Base-by-base conservation (phyloP, 148 eudicot species). In the Mesembryanthemum crystallinum region DNA sequence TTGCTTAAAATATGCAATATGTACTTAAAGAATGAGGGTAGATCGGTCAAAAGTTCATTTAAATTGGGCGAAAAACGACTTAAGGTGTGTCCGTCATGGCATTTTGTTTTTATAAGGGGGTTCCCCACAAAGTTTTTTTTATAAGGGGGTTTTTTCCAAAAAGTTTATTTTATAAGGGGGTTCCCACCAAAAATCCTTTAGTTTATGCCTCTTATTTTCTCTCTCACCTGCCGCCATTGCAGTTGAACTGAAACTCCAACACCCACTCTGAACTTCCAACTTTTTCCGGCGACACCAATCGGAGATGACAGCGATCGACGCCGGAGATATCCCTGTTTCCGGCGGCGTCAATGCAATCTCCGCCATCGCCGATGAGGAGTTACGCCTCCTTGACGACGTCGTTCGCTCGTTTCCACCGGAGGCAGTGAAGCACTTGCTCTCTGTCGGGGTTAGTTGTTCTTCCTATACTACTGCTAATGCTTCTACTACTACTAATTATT, bases 361-460 rank as follows among this genome's bases (percentile, higher is more conserved):
- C 73, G 55, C 69, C 45, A 67, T 29, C 73, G 74, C 60, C 27
- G 85, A 33, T 24, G 87, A 82, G 30, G 86, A 86, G 71, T 62
- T 85, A 37, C 80, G 75, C 64, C 82, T 86, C 69, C 81, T 85
- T 28, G 67, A 69, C 73, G 89, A 85, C 73, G 87, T 84, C 79
- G 69, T 76, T 75, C 78, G 84, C 45, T 57, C 87, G 5, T 79
- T 86, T 62, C 92, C 94, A 0, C 76, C 83, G 42, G 55, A 51
- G 17, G 83, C 87, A 35, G 76, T 90, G 25, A 88, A 86, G 57
- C 91, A 92, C 59, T 79, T 92, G 72, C 68, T 86, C 13, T 84
- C 91, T 29, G 43, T 70, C n/a, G 81, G 81, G 71, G 94, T 91
- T 47, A 13, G 83, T 81, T n/a, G n/a, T 69, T 79, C 72, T 27